Evolutionary conservation across 768 basidiomycete genomes (phyloP).

Genomic region (Boletus subcaerulescens): DNA sequence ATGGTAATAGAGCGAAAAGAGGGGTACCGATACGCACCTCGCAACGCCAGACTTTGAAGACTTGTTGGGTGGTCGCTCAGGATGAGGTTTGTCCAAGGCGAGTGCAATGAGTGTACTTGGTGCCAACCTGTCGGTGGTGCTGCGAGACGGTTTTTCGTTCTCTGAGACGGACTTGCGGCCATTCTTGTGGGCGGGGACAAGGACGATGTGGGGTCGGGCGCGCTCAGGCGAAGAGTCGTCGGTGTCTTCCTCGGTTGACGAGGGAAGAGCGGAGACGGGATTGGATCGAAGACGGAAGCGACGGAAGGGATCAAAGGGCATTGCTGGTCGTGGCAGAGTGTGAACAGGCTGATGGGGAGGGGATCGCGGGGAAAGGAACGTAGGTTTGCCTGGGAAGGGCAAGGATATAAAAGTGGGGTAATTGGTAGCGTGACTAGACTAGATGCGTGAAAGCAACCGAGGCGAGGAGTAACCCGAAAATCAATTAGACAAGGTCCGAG

Average conservation of each 20-base stretch:
- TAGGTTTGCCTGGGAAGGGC: background rate
- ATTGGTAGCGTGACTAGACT: constrained; percentile 5
- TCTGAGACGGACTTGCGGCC: background rate
- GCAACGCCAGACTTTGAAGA: background rate
- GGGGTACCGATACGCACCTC: constrained; percentile 12
- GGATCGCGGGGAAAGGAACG: background rate
- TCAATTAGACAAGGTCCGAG: background rate
- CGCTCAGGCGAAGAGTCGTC: constrained; percentile 22
- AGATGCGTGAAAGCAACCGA: constrained; percentile 9
- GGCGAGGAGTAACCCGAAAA: constrained; percentile 5
- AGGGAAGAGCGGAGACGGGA: background rate
- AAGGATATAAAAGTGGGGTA: constrained; percentile 5
- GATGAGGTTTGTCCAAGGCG: background rate
- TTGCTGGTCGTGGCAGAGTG: background rate
- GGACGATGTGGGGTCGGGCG: constrained; percentile 1
- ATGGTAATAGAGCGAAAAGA: background rate
- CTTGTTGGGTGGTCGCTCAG: constrained; percentile 3
- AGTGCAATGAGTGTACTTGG: background rate
- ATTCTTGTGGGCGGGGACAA: constrained; percentile 1
- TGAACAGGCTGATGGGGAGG: background rate
- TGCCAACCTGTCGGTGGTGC: background rate
- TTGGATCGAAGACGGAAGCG: constrained; percentile 21
- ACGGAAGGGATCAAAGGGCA: constrained; percentile 22
- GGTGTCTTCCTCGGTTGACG: constrained; percentile 22
- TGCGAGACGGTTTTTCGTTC: background rate